These are phyloP conservation scores for Hysterangium stoloniferum DNA, from an alignment of 768 basidiomycete genomes.

Conservation along the genomic window DNA sequence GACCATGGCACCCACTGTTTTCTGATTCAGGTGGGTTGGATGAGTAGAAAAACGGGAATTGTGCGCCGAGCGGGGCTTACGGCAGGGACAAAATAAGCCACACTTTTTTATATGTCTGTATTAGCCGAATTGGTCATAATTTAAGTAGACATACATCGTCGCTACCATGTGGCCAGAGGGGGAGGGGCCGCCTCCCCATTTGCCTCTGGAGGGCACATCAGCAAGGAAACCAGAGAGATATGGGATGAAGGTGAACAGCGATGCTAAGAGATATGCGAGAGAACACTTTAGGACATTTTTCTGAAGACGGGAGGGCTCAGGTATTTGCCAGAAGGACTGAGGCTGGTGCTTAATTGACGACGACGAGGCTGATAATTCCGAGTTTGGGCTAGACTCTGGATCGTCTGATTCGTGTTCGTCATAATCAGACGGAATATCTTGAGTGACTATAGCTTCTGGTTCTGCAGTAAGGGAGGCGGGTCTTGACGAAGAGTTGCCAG, in stretches of 20 bases:
- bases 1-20: conserved; percentile 87
- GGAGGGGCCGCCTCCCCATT: conserved; percentile 44
- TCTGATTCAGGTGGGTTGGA: conserved; percentile 21
- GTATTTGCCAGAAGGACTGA: background rate
- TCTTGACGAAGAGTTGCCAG: background rate
- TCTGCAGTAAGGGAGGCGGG: background rate
- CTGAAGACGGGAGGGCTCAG: conserved; percentile 33
- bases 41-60: background rate
- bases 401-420: conserved; percentile 3
- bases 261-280: conserved; percentile 82
- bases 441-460: background rate
- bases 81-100: conserved; percentile 87
- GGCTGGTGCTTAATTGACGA: background rate
- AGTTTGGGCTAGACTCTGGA: background rate
- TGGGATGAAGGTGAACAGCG: conserved; percentile 87
- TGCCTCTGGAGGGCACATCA: conserved; percentile 45
- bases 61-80: conserved; percentile 1
- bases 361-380: too few relatives aligned
- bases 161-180: conserved; percentile 89
- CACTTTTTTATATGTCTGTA: too few relatives aligned
- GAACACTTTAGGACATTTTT: conserved; percentile 82
- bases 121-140: background rate
- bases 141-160: conserved; percentile 60
- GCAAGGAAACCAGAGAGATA: conserved; percentile 62
- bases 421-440: background rate